Conservation (phyloP, 345 rosid species). For the Lumnitzera littorea region DNA sequence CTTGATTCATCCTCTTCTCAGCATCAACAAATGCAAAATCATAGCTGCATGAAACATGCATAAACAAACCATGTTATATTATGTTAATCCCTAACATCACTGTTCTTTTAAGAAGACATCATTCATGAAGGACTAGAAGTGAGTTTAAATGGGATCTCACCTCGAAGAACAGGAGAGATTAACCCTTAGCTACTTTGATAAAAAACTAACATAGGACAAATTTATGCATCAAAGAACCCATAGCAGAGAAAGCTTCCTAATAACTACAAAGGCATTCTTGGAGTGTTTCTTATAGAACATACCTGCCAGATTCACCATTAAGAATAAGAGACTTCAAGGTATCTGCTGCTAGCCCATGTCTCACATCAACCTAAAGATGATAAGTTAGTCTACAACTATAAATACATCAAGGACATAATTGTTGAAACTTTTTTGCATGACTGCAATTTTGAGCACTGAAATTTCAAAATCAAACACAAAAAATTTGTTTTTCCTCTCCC, state of each 20-base stretch:
- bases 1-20: constrained; percentile 87
- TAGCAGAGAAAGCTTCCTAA: no score
- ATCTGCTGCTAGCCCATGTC: constrained; percentile 71
- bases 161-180: no score
- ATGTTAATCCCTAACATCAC: no score
- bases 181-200: no score
- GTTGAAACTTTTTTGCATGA: not conserved
- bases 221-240: no score
- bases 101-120: not conserved
- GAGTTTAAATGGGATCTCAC: no score
- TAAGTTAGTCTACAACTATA: constrained; percentile 11
- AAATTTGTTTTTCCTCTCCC: no score
- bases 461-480: no score
- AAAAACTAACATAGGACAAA: no score
- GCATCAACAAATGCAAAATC: constrained; percentile 98
- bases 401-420: not conserved
- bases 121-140: not conserved
- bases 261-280: no score
- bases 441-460: no score
- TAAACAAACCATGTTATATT: not conserved
- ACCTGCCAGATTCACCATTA: constrained; percentile 81
- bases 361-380: constrained; percentile 49
- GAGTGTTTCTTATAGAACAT: constrained; percentile 9
- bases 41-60: constrained; percentile 39
- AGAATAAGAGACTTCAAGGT: constrained; percentile 49